A percentile compares a stretch with the other conserved stretches of the same genome.
These are phyloP conservation scores for Zygosaccharomyces lentus DNA, from an alignment of 805 yeast genomes.

Conservation along the genomic window DNA sequence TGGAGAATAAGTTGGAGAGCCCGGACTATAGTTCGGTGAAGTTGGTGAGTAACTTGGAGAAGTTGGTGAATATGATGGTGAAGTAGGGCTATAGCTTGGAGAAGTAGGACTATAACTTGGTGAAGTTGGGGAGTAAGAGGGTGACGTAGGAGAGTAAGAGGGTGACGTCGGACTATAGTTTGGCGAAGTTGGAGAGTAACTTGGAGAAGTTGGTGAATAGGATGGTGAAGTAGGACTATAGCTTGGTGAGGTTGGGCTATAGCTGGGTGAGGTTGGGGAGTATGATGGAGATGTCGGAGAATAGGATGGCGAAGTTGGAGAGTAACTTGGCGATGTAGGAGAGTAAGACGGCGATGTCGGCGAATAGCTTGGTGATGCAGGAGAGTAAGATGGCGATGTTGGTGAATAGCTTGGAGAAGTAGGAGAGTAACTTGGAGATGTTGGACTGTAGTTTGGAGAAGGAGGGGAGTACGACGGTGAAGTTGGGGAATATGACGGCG, in stretches of 20 bases:
- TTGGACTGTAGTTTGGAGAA: slow-evolving; percentile 65
- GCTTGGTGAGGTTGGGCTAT: slow-evolving; percentile 63
- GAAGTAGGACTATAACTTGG: slow-evolving; percentile 44
- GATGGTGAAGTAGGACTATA: slow-evolving; percentile 63
- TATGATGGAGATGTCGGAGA: slow-evolving; percentile 55
- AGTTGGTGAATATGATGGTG: slow-evolving; percentile 56
- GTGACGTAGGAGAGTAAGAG: slow-evolving; percentile 57
- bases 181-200: slow-evolving; percentile 47
- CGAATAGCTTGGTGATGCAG: slow-evolving; percentile 64
- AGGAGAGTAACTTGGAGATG: slow-evolving; percentile 64
- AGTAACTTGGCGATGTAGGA: slow-evolving; percentile 51
- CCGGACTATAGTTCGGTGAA: slow-evolving; percentile 50
- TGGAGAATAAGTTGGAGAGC: slow-evolving; percentile 66
- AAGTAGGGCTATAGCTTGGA: slow-evolving; percentile 39
- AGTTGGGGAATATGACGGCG: slow-evolving; percentile 78
- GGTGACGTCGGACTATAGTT: slow-evolving; percentile 63
- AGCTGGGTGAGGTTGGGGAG: slow-evolving; percentile 45
- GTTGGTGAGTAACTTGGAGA: slow-evolving; percentile 61
- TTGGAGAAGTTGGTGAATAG: slow-evolving; percentile 60
- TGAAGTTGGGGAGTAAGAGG: slow-evolving; percentile 46
- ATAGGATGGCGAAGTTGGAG: slow-evolving; percentile 59
- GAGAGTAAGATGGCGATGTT: slow-evolving; percentile 67
- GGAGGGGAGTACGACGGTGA: slow-evolving; percentile 76
- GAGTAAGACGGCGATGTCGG: slow-evolving; percentile 72
- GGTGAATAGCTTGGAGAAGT: slow-evolving; percentile 64